Base-by-base conservation (phyloP, 306 rosid genomes). In the Chamaecrista fasciculata region DNA sequence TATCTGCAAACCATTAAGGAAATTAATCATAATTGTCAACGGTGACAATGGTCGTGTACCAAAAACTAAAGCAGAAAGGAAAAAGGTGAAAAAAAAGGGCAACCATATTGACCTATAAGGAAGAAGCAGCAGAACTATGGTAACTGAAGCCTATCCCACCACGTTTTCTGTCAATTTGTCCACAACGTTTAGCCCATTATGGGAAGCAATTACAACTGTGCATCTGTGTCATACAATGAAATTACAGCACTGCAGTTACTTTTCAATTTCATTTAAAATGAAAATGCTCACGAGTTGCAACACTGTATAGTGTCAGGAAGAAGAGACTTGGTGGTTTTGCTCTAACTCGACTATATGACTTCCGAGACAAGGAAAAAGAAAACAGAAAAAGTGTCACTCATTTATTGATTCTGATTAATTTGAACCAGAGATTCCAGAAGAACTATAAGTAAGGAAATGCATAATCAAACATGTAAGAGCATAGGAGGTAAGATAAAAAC, bases 151-250 rank as follows among this genome's bases (percentile, higher is more conserved):
- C 39, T 73, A 81, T 26, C 80, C 65, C 71, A 74, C 78, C 8
- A 74, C 43, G 67, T 81, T 76, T 51, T 73, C 82, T 0, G 86
- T 70, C 62, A 78, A 74, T 52, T 82, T 82, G 72, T 82, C 69
- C 78, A 78, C 69, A 46, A 78, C 24, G 8, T 53, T 82, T 33
- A 74, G 63, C 11, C 80, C 86, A 70, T 37, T 70, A 15, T 58
- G 75, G 65, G 86, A 82, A 62, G 83, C 80, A 65, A 78, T 78
- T 61, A 78, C 83, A 66, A 82, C 80, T 15, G 83, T 78, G 62
- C 86, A 78, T 67, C 86, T 78, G 83, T 61, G 11, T 65, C 14
- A 10, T 15, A 66, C 12, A 46, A 53, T 31, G 56, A 62, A n/a
- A n/a, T n/a, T n/a, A n/a, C 15, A 14, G 40, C 29, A 62, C 21